Evolutionary conservation across 805 yeast species (phyloP).

Genomic region (Candida adriatica): DNA sequence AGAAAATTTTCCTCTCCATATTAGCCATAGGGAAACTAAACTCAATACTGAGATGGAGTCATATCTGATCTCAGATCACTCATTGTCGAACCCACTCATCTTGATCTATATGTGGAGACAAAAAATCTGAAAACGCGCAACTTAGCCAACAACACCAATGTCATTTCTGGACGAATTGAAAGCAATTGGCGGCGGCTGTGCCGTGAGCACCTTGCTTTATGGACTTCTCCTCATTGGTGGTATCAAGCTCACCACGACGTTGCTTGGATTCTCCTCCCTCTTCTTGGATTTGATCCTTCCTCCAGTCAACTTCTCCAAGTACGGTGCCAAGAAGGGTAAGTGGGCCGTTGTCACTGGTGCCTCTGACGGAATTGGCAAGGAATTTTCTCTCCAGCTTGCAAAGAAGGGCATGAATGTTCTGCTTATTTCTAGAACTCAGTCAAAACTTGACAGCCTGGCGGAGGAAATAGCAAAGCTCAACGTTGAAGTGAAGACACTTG

Average conservation of each 20-base stretch:
- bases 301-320: constrained; percentile 47
- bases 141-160: no score
- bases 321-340: constrained; percentile 64
- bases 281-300: constrained; percentile 60
- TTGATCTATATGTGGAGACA: no score
- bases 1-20: no score
- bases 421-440: constrained; percentile 75
- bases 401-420: constrained; percentile 75
- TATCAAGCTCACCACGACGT: constrained; percentile 43
- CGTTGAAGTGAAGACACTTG: constrained; percentile 59
- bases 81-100: no score
- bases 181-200: constrained; percentile 5
- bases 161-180: constrained; percentile 10
- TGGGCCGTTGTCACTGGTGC: constrained; percentile 99
- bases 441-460: constrained; percentile 65
- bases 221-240: constrained; percentile 54
- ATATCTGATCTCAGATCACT: no score
- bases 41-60: no score
- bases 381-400: constrained; percentile 83
- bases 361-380: constrained; percentile 96
- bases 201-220: constrained; percentile 26
- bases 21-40: no score
- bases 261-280: constrained; percentile 45
- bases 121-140: no score
- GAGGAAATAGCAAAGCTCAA: constrained; percentile 52